Base-by-base conservation (phyloP, 106 monocot species). In the Cymbidium sinense region DNA sequence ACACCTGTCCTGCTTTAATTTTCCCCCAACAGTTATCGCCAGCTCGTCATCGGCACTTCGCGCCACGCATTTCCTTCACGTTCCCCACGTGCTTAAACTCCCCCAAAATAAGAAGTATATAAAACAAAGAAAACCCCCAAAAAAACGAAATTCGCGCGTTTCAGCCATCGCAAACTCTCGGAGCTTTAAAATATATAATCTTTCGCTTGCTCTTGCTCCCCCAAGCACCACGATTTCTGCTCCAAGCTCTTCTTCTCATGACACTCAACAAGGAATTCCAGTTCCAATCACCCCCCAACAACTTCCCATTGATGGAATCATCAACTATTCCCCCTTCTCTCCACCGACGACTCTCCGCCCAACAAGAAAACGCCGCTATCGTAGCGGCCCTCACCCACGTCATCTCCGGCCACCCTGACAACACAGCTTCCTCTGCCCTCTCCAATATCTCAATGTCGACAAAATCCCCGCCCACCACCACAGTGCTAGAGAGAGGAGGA, bases 381-480 rank as follows among this genome's bases (percentile, higher is more conserved):
- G 85, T 91, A 35, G 82, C 82, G 70, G 71, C 88, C 34, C 88
- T 91, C 81, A 55, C 62, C 76, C 58, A 75, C 74, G 85, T 88
- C 78, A 39, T 89, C 70, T 79, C 85, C 71, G 85, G 86, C 47
- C 12, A 76, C 81, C 3, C 79, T 25, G 36, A 77, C 61, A 52
- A 34, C 77, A 19, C 30, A 62, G 0, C 19, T 43, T 7, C 77
- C 76, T 20, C 41, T 43, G 12, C 75, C 1, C 27, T 21, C 64
- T 33, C 58, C 10, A 43, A 7, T 11, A n/a, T 19, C 9, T 43
- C 39, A 8, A 34, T 36, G 4, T 29, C 78, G 9, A 62, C 23
- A 12, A 31, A 73, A 29, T 86, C 84, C 82, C 31, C 37, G 0
- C n/a, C 19, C 31, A 33, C 21, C 85, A 81, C 23, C 85, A 87